A percentile compares a stretch with the other conserved stretches of the same genome.
These are phyloP conservation scores for Ustilaginoidea virens DNA, from an alignment of 2,329 filamentous ascomycete genomes.

Conservation along the genomic window DNA sequence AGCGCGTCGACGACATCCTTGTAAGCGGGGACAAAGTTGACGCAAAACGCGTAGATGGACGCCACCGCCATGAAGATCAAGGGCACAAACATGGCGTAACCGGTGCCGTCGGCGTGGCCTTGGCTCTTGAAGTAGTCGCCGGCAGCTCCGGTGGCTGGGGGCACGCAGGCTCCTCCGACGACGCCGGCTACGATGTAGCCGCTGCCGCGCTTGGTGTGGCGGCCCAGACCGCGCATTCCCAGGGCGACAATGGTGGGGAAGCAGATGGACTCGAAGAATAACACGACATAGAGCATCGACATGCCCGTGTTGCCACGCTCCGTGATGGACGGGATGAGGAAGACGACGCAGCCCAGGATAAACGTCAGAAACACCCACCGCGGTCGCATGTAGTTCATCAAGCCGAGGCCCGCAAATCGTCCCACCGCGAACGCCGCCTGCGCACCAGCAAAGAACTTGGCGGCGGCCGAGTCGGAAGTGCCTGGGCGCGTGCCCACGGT, in stretches of 20 bases:
- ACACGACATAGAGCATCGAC: slow-evolving; percentile 49
- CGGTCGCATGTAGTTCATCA: slow-evolving; percentile 54
- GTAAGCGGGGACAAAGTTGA: slow-evolving; percentile 54
- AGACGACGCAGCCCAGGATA: slow-evolving; percentile 48
- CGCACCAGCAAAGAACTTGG: slow-evolving; percentile 58
- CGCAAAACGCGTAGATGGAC: slow-evolving; percentile 39
- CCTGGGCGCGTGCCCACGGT: slow-evolving; percentile 41
- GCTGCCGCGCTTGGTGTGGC: slow-evolving; percentile 62
- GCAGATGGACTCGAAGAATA: slow-evolving; percentile 69
- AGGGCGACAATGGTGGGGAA: slow-evolving; percentile 72
- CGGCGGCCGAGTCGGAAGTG: slow-evolving; percentile 34
- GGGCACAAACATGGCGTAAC: slow-evolving; percentile 51
- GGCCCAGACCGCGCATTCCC: slow-evolving; percentile 59
- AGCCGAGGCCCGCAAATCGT: slow-evolving; percentile 48
- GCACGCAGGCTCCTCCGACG: slow-evolving; percentile 57
- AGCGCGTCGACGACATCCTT: slow-evolving; percentile 45
- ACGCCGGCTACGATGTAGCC: slow-evolving; percentile 57
- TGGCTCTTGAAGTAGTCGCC: slow-evolving; percentile 35
- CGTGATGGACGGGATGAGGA: slow-evolving; percentile 35
- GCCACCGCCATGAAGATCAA: slow-evolving; percentile 41
- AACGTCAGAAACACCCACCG: slow-evolving; percentile 54
- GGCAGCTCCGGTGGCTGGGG: slow-evolving; percentile 53
- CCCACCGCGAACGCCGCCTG: slow-evolving; percentile 60
- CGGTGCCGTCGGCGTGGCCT: slow-evolving; percentile 25
- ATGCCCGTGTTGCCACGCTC: slow-evolving; percentile 30